phyloP scores from a whole-genome alignment of 2,329 filamentous ascomycete species.

The Proliferodiscus dingleyae region DNA sequence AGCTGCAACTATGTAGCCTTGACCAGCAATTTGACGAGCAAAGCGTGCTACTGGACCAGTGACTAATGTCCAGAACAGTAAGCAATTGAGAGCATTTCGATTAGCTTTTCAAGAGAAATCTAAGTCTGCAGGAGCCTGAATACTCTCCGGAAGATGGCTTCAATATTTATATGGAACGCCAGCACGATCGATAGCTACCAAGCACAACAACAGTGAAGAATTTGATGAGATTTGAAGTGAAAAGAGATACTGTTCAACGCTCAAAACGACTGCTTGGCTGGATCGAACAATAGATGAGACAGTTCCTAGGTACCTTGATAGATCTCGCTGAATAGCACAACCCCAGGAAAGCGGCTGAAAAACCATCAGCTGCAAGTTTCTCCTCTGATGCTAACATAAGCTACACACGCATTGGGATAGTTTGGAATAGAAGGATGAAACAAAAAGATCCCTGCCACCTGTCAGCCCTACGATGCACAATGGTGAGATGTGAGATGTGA shows the following conservation, averaged over 20 bases:
- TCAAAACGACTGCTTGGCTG: too few species aligned
- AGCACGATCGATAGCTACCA: too few species aligned
- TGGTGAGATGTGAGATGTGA: conserved; percentile 1
- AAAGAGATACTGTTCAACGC: too few species aligned
- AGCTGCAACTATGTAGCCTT: conserved; percentile 89
- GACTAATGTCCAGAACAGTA: conserved; percentile 45
- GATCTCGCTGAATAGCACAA: conserved; percentile 88
- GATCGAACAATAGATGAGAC: too few species aligned
- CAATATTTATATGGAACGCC: too few species aligned
- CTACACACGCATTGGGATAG: conserved; percentile 73
- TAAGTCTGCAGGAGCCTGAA: too few species aligned
- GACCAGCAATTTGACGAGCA: conserved; percentile 83
- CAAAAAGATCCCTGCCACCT: conserved; percentile 68
- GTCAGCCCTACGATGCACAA: conserved; percentile 7
- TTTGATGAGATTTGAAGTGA: too few species aligned
- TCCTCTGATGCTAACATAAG: neutral
- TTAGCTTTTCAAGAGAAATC: too few species aligned
- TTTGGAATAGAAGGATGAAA: conserved; percentile 82
- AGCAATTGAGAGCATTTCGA: too few species aligned
- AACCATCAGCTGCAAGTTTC: conserved; percentile 8
- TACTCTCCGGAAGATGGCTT: too few species aligned
- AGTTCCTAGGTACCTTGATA: conserved; percentile 98
- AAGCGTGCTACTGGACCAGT: conserved; percentile 88
- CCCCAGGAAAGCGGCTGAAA: conserved; percentile 69
- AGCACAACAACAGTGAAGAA: too few species aligned